A percentile compares a stretch with the other conserved stretches of the same genome.
These are phyloP conservation scores for Scenedesmus sp. DNA, from an alignment of 163 green algal species.

Conservation along the genomic window DNA sequence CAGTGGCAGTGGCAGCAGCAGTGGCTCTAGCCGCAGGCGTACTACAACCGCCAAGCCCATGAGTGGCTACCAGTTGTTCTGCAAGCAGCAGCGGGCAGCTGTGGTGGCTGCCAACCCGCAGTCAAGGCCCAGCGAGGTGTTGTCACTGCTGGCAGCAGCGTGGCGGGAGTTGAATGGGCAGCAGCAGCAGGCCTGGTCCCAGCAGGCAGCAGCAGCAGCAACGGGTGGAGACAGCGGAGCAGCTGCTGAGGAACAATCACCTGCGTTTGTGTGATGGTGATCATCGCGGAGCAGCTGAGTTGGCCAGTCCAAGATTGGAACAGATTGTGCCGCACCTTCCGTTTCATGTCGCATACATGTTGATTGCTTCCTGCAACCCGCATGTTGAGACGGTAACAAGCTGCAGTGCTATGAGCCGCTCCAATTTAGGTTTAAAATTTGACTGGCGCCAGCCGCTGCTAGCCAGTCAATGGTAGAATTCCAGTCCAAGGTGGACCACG, in stretches of 20 bases:
- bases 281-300: neutral
- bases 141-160: conserved; percentile 39
- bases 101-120: conserved; percentile 39
- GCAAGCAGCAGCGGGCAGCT: conserved; percentile 19
- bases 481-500: too few relatives aligned
- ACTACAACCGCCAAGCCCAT: neutral
- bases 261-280: neutral
- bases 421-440: too few relatives aligned
- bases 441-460: too few relatives aligned
- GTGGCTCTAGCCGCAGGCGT: neutral
- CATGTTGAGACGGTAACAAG: too few relatives aligned
- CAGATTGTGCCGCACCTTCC: too few relatives aligned
- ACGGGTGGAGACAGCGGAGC: neutral
- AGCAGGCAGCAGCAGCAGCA: conserved; percentile 46
- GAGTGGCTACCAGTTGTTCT: conserved; percentile 53
- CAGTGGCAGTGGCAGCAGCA: too few relatives aligned
- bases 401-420: too few relatives aligned
- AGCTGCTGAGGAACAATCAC: neutral
- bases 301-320: neutral
- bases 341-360: too few relatives aligned
- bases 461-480: too few relatives aligned
- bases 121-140: neutral
- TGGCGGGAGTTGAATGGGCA: conserved; percentile 18
- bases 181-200: neutral
- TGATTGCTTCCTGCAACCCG: too few relatives aligned